Evolutionary conservation across 1,284 basidiomycete genomes (phyloP).

Genomic region (Neotropicomus parvogracilis): DNA sequence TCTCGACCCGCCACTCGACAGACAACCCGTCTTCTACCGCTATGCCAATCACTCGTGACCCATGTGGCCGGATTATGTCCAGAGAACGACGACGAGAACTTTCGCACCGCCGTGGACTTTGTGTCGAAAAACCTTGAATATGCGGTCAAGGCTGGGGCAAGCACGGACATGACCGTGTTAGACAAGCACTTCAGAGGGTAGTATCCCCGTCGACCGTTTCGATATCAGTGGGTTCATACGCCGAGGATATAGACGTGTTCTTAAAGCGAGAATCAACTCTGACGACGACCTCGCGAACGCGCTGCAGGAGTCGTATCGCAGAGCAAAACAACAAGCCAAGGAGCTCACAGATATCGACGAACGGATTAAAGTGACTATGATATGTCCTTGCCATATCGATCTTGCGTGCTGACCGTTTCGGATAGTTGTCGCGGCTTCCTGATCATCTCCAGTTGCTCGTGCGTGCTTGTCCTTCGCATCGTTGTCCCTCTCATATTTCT

Average conservation of each 20-base stretch:
- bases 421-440: constrained; percentile 55
- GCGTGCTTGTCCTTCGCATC: constrained; percentile 20
- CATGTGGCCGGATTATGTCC: constrained; percentile 43
- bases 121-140: constrained; percentile 47
- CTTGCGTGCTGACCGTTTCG: constrained; percentile 8
- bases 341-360: constrained; percentile 58
- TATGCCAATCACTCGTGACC: constrained; percentile 53
- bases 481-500: constrained; percentile 7
- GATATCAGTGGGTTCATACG: constrained; percentile 14
- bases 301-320: constrained; percentile 46
- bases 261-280: constrained; percentile 69
- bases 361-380: constrained; percentile 50
- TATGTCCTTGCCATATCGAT: not conserved
- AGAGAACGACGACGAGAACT: constrained; percentile 43
- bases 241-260: constrained; percentile 42
- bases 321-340: constrained; percentile 47
- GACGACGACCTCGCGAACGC: constrained; percentile 58
- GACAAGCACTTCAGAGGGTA: constrained; percentile 60
- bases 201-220: constrained; percentile 11
- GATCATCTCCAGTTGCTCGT: constrained; percentile 71
- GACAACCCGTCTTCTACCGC: constrained; percentile 48
- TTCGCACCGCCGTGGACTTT: constrained; percentile 50
- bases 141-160: constrained; percentile 51
- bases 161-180: constrained; percentile 51
- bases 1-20: constrained; percentile 43